Percentiles rank a stretch among this genome's conserved stretches.
Evolutionary conservation across 129 eudicot genomes (phyloP).

Genomic region (Helichrysum umbraculigerum): DNA sequence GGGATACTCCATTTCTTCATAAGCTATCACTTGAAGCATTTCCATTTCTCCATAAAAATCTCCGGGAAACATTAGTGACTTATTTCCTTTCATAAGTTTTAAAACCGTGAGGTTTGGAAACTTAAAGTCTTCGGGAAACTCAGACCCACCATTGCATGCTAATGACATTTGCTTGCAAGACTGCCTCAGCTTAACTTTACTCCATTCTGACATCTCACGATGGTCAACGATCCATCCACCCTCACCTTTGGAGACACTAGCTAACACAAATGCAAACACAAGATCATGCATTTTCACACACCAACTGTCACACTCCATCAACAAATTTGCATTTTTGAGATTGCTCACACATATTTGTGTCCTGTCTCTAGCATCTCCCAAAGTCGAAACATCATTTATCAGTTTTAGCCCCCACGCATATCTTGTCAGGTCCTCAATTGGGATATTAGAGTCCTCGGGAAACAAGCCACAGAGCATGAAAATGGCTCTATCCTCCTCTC

Average conservation of each 20-base stretch:
- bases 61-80: neutral
- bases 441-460: neutral
- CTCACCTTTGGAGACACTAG: too few species aligned
- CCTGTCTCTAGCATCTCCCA: too few species aligned
- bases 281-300: too few species aligned
- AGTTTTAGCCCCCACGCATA: neutral
- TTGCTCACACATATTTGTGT: too few species aligned
- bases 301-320: too few species aligned
- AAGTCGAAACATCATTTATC: too few species aligned
- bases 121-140: neutral
- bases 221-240: neutral
- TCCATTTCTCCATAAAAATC: neutral
- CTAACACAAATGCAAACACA: too few species aligned
- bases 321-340: too few species aligned
- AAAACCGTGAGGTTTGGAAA: neutral
- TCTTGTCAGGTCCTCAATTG: neutral
- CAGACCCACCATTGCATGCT: neutral
- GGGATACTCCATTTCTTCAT: neutral
- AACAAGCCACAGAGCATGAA: neutral
- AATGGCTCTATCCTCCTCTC: neutral
- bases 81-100: neutral
- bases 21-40: neutral
- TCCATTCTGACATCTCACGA: neutral
- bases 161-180: neutral
- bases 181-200: neutral